Evolutionary conservation across 1,139 yeast species (phyloP).

Genomic region (Sugiyamaella grinbergsii): DNA sequence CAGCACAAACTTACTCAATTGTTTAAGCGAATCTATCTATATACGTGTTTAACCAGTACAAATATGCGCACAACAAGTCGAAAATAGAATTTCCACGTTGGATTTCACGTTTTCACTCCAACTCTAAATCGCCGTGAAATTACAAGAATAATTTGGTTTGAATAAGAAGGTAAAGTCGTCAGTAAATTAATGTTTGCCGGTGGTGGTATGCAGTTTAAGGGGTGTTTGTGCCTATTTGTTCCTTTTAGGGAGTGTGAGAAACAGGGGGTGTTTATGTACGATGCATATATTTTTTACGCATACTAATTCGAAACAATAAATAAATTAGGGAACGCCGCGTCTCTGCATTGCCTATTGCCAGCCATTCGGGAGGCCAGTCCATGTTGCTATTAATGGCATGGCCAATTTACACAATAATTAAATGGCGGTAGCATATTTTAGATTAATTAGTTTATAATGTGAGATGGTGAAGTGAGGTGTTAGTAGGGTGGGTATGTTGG

Average conservation of each 20-base stretch:
- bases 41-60: not conserved
- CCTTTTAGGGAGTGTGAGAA: constrained; percentile 10
- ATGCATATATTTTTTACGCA: constrained; percentile 7
- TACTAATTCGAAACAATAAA: constrained; percentile 5
- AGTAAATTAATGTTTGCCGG: too few relatives aligned
- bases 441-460: too few relatives aligned
- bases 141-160: not conserved
- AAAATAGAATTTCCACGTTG: not conserved
- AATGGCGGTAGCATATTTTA: too few relatives aligned
- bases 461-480: too few relatives aligned
- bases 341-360: too few relatives aligned
- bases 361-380: too few relatives aligned
- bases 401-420: too few relatives aligned
- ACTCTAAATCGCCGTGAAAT: not conserved
- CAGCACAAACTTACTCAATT: not conserved
- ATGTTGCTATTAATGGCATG: too few relatives aligned
- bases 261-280: constrained; percentile 11
- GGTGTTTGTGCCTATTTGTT: constrained; percentile 13
- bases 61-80: not conserved
- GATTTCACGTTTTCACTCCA: not conserved
- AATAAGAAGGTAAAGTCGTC: not conserved
- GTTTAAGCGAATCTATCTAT: not conserved
- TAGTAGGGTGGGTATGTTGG: too few relatives aligned
- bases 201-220: constrained; percentile 11
- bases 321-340: not conserved